Base-by-base conservation (phyloP, 352 stramenopile genomes). In the Phytophthora sansomeana region DNA sequence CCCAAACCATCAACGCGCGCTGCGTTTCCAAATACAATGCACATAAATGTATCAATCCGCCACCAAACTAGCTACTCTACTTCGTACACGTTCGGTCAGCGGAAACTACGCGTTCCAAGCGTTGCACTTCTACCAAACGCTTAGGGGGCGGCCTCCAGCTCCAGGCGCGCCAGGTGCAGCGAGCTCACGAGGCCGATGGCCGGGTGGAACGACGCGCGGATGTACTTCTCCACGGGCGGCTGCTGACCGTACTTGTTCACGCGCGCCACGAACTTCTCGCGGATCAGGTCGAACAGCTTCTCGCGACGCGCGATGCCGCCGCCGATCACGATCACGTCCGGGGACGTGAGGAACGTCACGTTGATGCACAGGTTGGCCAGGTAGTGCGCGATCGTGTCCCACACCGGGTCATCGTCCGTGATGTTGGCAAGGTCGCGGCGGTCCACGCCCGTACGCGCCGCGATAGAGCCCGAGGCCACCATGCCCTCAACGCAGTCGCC, bases 291-390 rank as follows among this genome's bases (percentile, higher is more conserved):
- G 53, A 97, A 97, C 26, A 98, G 76, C 43, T 90, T 82, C 32
- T 74, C 67, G 42, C 95, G 93, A 76, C 98, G 97, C 67, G 98
- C 90, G 44, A 99, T 91, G 52, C 97, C 97, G 51, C 96, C 97
- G 54, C 94, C 95, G 43, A 99, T 91, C 6, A 98, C 93, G 69
- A 99, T 99, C 41, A 94, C 90, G 67, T 99, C 83, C 8, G 96
- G 89, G 14, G 93, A 98, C 42, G 90, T 91, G 7, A 93, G 84
- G 52, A 99, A 89, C 24, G 97, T 89, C 29, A 99, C 74, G 60
- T 97, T 98, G 14, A 91, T 87, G 77, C 96, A 99, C 17, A 98
- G 74, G 75, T 97, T 95, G 41, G 92, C 96, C 62, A 99, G 79
- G 68, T 98, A 97, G 80, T 99, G 97, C 4, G 96, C 95, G 21